Evolutionary conservation across 441 rosid genomes (phyloP), one percentile per base, ranked within the genome.

Genomic region (Brassica hybrid): DNA sequence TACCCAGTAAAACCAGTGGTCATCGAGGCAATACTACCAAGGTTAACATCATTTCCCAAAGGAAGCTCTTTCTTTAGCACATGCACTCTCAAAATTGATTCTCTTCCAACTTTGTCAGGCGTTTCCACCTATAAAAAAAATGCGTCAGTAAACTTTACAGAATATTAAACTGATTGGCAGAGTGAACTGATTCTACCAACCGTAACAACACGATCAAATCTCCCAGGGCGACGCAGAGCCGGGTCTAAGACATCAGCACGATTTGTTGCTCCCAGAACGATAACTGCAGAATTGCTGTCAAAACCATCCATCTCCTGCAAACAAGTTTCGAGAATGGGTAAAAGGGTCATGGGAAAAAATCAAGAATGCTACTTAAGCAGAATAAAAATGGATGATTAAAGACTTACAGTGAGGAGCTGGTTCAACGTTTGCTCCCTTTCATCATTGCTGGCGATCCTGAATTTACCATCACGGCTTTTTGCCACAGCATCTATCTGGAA

Each of bases 301-400:
- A 96, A 96, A 67, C 99, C 99, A 91, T 96, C 99, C 99, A 96
- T 94, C 88, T 96, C 99, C 98, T 96, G 85, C 69, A 73, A 75
- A 63, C 30, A 57, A 78, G 78, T 75, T 83, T 57, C 59, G 50
- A 45, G 67, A 25, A 74, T 56, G 6, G 30, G 38, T 78, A n/a
- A 80, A 52, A 59, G 76, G 61, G 58, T 43, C 23, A 17, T 21
- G 19, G 48, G 1, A 27, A 56, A 48, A 60, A 1, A 65, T 50
- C 13, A 23, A 58, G 41, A 30, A 77, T 10, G 27, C 57, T 67
- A 30, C 30, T 67, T 18, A 57, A 6, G 50, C 56, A 68, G 79
- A 73, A 76, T 0, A 27, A 45, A 11, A 71, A 9, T 5, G 66
- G 64, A 78, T 63, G 70, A 23, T 58, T 34, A 48, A 48, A 60